Evolutionary conservation across 768 basidiomycete genomes (phyloP).

Genomic region (Cubamyces lactineus): DNA sequence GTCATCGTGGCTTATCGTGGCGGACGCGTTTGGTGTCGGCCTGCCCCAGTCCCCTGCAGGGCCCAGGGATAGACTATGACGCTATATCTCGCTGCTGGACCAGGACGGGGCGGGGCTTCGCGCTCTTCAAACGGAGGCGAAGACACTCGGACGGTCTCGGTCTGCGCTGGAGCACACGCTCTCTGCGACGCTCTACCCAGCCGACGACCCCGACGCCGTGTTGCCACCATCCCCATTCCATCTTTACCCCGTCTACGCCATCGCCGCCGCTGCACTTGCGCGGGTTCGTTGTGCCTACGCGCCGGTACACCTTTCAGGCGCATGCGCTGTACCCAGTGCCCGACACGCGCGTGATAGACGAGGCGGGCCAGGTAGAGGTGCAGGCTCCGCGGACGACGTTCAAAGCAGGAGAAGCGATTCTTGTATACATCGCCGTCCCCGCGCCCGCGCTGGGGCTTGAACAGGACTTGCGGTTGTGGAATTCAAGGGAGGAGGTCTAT

Average conservation of each 20-base stretch:
- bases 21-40: too few relatives aligned
- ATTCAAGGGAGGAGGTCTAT: conserved; percentile 77
- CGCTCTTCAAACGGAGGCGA: too few relatives aligned
- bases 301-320: conserved; percentile 71
- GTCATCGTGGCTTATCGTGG: too few relatives aligned
- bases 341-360: conserved; percentile 55
- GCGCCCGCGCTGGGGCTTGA: conserved; percentile 69
- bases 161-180: conserved; percentile 75
- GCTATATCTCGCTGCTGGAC: too few relatives aligned
- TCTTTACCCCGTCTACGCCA: too few relatives aligned
- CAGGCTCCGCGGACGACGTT: conserved; percentile 76
- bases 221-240: too few relatives aligned
- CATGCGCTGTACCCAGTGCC: conserved; percentile 59
- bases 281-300: conserved; percentile 68
- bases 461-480: conserved; percentile 74
- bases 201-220: conserved; percentile 35
- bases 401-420: conserved; percentile 71
- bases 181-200: conserved; percentile 60
- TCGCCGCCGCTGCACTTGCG: conserved; percentile 46
- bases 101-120: too few relatives aligned
- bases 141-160: too few relatives aligned
- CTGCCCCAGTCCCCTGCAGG: too few relatives aligned
- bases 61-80: too few relatives aligned
- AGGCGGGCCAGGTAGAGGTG: conserved; percentile 69
- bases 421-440: conserved; percentile 80